Percentiles rank a stretch among this genome's conserved stretches.
Conservation (phyloP, 2,329 filamentous ascomycete genomes). For the Westerdykella aurantiaca region DNA sequence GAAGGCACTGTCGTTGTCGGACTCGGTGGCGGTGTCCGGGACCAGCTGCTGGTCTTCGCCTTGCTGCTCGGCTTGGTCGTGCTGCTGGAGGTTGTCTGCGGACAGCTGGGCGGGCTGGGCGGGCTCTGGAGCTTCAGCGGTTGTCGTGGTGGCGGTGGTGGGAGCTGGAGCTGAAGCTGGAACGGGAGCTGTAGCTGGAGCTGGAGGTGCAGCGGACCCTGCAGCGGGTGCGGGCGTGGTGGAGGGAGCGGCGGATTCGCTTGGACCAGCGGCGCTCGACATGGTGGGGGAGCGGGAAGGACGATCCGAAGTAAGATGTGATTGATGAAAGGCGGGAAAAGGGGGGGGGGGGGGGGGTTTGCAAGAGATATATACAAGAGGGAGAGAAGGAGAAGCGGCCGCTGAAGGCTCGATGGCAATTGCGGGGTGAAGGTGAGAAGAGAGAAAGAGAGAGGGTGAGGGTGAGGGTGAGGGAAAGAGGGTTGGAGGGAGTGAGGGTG, state of each 20-base stretch:
- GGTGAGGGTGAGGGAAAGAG: too few relatives aligned
- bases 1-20: constrained; percentile 29
- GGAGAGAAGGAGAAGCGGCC: too few relatives aligned
- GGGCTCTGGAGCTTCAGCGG: background rate
- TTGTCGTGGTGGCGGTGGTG: background rate
- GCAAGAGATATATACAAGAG: too few relatives aligned
- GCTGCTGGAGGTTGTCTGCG: background rate
- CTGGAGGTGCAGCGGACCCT: background rate
- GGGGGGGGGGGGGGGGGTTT: background rate
- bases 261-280: constrained; percentile 3
- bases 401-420: too few relatives aligned
- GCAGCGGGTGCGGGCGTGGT: constrained; percentile 1
- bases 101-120: background rate
- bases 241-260: constrained; percentile 5
- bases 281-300: constrained; percentile 2
- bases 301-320: background rate
- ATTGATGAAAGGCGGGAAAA: background rate
- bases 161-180: too few relatives aligned
- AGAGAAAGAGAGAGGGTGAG: too few relatives aligned
- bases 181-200: background rate
- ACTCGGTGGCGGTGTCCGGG: constrained; percentile 15
- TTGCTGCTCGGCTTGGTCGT: constrained; percentile 6
- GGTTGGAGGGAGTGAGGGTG: too few relatives aligned
- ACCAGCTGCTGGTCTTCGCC: constrained; percentile 10
- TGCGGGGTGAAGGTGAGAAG: too few relatives aligned